Conservation (phyloP, 768 basidiomycete species). For the Polyporus arcularius region DNA sequence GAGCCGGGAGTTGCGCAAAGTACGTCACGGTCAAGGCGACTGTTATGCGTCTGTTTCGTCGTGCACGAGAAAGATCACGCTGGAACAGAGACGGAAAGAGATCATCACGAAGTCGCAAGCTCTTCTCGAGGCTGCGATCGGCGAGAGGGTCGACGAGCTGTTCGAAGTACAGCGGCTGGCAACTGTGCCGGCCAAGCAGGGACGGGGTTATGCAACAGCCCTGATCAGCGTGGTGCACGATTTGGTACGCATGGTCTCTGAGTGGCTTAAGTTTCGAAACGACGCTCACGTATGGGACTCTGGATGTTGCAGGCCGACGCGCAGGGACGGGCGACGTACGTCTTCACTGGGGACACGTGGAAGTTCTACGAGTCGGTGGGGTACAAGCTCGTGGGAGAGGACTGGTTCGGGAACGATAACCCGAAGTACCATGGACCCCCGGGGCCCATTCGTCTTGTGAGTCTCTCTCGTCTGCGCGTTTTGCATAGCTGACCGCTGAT, state of each 20-base stretch:
- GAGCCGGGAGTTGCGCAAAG: background rate
- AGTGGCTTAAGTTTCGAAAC: background rate
- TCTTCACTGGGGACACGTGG: slow-evolving; percentile 12
- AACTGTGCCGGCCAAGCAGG: slow-evolving; percentile 5
- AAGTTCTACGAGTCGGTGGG: slow-evolving; percentile 21
- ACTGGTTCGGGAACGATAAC: slow-evolving; percentile 16
- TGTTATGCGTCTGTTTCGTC: too few species aligned
- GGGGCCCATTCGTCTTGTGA: slow-evolving; percentile 14
- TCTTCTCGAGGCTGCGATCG: background rate
- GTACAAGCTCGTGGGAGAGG: slow-evolving; percentile 11
- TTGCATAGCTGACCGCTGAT: too few species aligned
- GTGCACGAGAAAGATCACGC: background rate
- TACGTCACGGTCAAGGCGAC: background rate
- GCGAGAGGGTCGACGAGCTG: background rate
- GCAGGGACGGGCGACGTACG: slow-evolving; percentile 11
- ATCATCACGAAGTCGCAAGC: background rate
- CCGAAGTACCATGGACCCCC: slow-evolving; percentile 18
- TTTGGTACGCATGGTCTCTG: background rate
- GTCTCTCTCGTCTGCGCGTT: background rate
- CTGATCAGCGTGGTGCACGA: background rate
- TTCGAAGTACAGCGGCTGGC: background rate
- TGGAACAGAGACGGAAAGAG: background rate
- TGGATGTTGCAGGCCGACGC: slow-evolving; percentile 14
- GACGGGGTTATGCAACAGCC: background rate
- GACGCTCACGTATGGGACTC: background rate